Conservation (phyloP, 2,329 filamentous ascomycete genomes). For the Colletotrichum sp. region DNA sequence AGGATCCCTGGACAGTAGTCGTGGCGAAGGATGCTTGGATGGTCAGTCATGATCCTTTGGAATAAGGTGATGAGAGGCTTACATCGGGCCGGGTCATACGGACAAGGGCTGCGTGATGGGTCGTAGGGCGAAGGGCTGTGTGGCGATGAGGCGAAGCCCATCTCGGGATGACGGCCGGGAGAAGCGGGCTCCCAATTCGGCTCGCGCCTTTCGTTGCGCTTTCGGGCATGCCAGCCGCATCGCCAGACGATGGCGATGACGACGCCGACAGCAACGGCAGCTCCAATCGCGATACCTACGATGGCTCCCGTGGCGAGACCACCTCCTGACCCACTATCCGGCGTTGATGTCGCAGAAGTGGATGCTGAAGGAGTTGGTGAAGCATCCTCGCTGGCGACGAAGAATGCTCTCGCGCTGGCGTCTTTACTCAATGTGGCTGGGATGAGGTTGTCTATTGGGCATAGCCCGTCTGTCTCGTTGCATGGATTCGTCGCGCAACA, state of each 20-base stretch:
- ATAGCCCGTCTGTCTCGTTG: slow-evolving; percentile 21
- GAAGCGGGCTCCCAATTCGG: slow-evolving; percentile 7
- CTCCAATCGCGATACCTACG: slow-evolving; percentile 26
- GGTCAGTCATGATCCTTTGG: neutral
- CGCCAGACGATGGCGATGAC: slow-evolving; percentile 14
- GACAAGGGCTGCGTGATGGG: neutral
- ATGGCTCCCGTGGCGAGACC: slow-evolving; percentile 18
- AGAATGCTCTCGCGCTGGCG: neutral
- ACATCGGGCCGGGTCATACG: slow-evolving; percentile 1
- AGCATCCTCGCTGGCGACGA: slow-evolving; percentile 12
- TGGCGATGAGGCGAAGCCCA: slow-evolving; percentile 4
- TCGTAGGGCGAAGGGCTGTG: slow-evolving; percentile 3
- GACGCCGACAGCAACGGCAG: slow-evolving; percentile 5
- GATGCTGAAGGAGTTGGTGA: neutral
- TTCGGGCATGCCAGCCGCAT: slow-evolving; percentile 16
- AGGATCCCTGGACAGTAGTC: neutral
- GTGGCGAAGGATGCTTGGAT: slow-evolving; percentile 2
- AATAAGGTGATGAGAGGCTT: neutral
- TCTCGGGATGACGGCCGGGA: slow-evolving; percentile 3
- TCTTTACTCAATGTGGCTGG: slow-evolving; percentile 30
- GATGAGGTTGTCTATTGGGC: slow-evolving; percentile 27
- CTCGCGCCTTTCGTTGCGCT: slow-evolving; percentile 16
- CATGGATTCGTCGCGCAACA: slow-evolving; percentile 43
- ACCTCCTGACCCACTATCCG: neutral
- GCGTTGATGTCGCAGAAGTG: neutral